Evolutionary conservation across 306 rosid species (phyloP).

Genomic region (Heteromeles arbutifolia): DNA sequence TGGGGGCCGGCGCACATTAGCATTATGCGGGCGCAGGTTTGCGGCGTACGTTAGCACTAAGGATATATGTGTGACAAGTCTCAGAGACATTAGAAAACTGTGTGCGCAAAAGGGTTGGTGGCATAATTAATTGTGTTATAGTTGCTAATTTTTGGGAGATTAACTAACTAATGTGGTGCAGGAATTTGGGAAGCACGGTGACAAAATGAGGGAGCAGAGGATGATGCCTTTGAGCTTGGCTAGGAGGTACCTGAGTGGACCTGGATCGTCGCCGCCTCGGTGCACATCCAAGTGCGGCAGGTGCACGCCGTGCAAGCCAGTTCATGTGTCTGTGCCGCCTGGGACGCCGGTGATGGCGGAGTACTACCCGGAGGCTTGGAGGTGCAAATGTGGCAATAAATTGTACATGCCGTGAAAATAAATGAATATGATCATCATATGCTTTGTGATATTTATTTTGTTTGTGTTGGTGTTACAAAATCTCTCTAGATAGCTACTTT

Average conservation of each 20-base stretch:
- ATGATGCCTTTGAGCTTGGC: conserved; percentile 17
- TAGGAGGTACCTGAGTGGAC: conserved; percentile 62
- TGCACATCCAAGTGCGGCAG: conserved; percentile 71
- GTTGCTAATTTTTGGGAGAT: not conserved
- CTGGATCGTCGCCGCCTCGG: conserved; percentile 78
- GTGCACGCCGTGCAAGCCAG: conserved; percentile 78
- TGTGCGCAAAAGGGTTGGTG: not conserved
- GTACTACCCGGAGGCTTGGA: conserved; percentile 97
- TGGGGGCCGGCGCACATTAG: conserved; percentile 5
- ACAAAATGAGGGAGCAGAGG: not conserved
- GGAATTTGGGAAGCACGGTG: conserved; percentile 2
- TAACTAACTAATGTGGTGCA: not conserved
- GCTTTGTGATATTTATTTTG: not conserved
- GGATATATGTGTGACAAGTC: not conserved
- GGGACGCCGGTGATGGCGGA: conserved; percentile 81
- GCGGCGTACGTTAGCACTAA: not conserved
- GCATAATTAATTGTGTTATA: not conserved
- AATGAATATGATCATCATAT: not conserved
- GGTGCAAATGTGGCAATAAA: conserved; percentile 93
- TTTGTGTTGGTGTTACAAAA: not conserved
- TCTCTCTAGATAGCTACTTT: not conserved
- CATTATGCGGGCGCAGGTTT: not conserved
- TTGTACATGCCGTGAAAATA: conserved; percentile 71
- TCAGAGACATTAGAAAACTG: not conserved
- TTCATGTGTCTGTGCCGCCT: conserved; percentile 85